phyloP scores from a whole-genome alignment of 169 alveolate species.

The Eimeria necatrix region DNA sequence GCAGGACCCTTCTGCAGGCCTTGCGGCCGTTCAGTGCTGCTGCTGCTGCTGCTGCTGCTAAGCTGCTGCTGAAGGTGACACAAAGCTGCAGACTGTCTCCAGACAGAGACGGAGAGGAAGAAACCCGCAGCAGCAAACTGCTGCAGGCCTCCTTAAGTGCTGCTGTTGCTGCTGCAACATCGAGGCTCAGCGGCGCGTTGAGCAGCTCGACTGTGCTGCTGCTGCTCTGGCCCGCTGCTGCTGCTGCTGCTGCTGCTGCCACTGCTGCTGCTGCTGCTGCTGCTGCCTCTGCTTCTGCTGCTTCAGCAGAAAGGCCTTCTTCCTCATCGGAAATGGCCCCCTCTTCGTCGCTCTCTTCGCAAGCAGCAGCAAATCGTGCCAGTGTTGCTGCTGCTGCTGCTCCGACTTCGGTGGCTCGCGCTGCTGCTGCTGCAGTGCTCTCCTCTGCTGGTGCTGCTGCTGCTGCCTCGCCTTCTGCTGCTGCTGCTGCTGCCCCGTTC shows the following conservation, averaged over 20 bases:
- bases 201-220: constrained; percentile 6
- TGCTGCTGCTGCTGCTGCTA: constrained; percentile 41
- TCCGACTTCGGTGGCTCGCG: not conserved
- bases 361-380: constrained; percentile 23
- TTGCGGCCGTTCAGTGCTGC: constrained; percentile 28
- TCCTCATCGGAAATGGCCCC: constrained; percentile 37
- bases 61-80: constrained; percentile 4
- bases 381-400: constrained; percentile 54
- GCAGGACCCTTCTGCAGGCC: constrained; percentile 28
- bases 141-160: not conserved
- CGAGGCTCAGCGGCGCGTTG: constrained; percentile 11
- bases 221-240: constrained; percentile 12
- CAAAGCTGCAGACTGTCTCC: not conserved
- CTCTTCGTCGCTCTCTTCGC: constrained; percentile 52
- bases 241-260: constrained; percentile 54
- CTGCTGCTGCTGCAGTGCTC: constrained; percentile 1
- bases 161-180: constrained; percentile 25
- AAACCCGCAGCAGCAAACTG: not conserved
- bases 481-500: not conserved
- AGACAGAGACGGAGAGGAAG: not conserved
- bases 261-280: constrained; percentile 52
- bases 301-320: not conserved
- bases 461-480: not conserved
- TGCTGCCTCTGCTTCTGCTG: constrained; percentile 7
- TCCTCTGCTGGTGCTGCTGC: not conserved